Conservation (phyloP, 2,329 filamentous ascomycete species). For the Cordyceps militaris region DNA sequence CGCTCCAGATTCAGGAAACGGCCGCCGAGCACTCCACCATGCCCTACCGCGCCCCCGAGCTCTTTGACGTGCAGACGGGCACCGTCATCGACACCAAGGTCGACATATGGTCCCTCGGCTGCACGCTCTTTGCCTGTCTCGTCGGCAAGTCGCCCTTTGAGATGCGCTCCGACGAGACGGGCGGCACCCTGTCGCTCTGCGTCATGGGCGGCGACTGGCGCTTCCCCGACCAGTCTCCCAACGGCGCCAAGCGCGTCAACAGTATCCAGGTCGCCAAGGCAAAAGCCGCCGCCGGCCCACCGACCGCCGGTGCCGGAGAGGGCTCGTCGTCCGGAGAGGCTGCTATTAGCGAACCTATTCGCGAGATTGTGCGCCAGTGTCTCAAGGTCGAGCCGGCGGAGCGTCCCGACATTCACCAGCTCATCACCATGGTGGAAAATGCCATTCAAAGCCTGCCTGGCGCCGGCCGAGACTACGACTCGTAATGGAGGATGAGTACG, state of each 20-base stretch:
- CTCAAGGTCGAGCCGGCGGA: slow-evolving; percentile 81
- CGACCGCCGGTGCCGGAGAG: slow-evolving; percentile 20
- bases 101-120: slow-evolving; percentile 95
- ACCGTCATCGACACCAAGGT: slow-evolving; percentile 90
- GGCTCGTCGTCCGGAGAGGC: slow-evolving; percentile 21
- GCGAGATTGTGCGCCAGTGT: slow-evolving; percentile 82
- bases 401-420: slow-evolving; percentile 76
- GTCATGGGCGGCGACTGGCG: slow-evolving; percentile 92
- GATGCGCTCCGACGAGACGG: slow-evolving; percentile 90
- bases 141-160: slow-evolving; percentile 97
- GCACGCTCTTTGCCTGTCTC: slow-evolving; percentile 94
- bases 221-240: slow-evolving; percentile 80
- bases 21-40: slow-evolving; percentile 97
- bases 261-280: slow-evolving; percentile 25
- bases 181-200: slow-evolving; percentile 86
- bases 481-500: background rate
- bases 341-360: slow-evolving; percentile 72
- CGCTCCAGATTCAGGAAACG: slow-evolving; percentile 86
- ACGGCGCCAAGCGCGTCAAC: slow-evolving; percentile 42
- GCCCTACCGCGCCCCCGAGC: slow-evolving; percentile 94
- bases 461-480: slow-evolving; percentile 42
- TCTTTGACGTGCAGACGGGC: slow-evolving; percentile 96
- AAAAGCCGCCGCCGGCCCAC: slow-evolving; percentile 24
- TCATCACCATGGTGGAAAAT: slow-evolving; percentile 71
- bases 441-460: slow-evolving; percentile 63